phyloP scores from a whole-genome alignment of 2,329 filamentous ascomycete genomes.

The Pyrenophora teres region DNA sequence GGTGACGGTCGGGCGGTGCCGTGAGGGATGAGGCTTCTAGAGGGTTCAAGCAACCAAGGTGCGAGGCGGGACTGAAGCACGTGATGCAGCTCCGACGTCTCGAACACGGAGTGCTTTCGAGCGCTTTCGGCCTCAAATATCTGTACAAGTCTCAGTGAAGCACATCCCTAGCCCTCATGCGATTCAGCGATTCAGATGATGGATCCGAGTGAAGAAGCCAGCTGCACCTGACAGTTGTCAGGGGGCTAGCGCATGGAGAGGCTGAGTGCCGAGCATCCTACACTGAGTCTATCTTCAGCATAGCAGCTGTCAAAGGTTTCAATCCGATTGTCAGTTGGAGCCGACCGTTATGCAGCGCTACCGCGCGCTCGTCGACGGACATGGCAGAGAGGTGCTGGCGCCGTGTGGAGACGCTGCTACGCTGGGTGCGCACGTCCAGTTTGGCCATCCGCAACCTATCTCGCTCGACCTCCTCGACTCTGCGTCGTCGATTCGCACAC shows the following conservation, averaged over 20 bases:
- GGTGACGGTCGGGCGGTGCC: slow-evolving; percentile 1
- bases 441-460: slow-evolving; percentile 6
- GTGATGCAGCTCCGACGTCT: slow-evolving; percentile 3
- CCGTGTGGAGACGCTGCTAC: slow-evolving; percentile 12
- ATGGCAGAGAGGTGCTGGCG: slow-evolving; percentile 1
- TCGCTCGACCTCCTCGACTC: slow-evolving; percentile 5
- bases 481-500: slow-evolving; percentile 6
- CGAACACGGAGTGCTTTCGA: slow-evolving; percentile 2
- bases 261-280: neutral
- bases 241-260: neutral
- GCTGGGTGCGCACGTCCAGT: slow-evolving; percentile 23
- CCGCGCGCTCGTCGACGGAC: neutral
- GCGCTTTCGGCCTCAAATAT: slow-evolving; percentile 2
- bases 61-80: neutral
- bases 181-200: neutral
- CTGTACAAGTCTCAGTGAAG: neutral
- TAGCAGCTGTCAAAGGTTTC: slow-evolving; percentile 10
- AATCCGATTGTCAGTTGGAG: neutral
- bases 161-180: neutral
- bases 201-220: neutral
- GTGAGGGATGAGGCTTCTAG: neutral
- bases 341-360: slow-evolving; percentile 1
- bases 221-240: neutral
- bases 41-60: neutral
- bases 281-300: neutral